Evolutionary conservation across 1,284 basidiomycete genomes (phyloP).

Genomic region (Microbotryomycetes sp.): DNA sequence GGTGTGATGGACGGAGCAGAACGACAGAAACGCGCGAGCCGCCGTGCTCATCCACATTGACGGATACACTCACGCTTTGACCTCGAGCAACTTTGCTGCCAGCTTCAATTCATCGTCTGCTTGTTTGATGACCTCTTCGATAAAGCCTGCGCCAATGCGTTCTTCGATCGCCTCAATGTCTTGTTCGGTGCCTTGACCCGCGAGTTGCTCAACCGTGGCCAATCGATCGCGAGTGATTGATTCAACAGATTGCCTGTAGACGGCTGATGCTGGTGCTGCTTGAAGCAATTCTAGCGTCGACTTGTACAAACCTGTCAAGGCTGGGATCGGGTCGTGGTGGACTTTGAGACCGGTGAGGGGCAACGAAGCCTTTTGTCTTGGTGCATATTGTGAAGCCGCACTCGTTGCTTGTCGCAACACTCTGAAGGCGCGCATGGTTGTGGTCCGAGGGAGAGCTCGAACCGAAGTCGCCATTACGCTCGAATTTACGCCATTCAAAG

Average conservation of each 20-base stretch:
- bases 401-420: background rate
- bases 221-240: conserved; percentile 80
- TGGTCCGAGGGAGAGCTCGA: no score
- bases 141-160: conserved; percentile 66
- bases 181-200: conserved; percentile 50
- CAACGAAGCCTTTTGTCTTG: conserved; percentile 59
- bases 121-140: conserved; percentile 76
- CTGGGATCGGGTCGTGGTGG: conserved; percentile 71
- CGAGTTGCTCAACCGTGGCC: conserved; percentile 55
- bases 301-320: conserved; percentile 67
- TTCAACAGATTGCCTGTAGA: conserved; percentile 86
- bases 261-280: conserved; percentile 66
- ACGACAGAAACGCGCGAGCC: no score
- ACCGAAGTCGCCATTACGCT: no score
- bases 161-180: conserved; percentile 63
- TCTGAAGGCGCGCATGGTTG: background rate
- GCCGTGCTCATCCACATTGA: no score
- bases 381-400: background rate
- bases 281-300: conserved; percentile 67
- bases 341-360: conserved; percentile 59
- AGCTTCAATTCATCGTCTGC: conserved; percentile 76
- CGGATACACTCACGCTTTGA: conserved; percentile 97
- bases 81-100: conserved; percentile 78
- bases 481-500: no score
- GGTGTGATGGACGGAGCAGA: no score